Evolutionary conservation across 768 basidiomycete species (phyloP).

Genomic region (Kwoniella sp.): DNA sequence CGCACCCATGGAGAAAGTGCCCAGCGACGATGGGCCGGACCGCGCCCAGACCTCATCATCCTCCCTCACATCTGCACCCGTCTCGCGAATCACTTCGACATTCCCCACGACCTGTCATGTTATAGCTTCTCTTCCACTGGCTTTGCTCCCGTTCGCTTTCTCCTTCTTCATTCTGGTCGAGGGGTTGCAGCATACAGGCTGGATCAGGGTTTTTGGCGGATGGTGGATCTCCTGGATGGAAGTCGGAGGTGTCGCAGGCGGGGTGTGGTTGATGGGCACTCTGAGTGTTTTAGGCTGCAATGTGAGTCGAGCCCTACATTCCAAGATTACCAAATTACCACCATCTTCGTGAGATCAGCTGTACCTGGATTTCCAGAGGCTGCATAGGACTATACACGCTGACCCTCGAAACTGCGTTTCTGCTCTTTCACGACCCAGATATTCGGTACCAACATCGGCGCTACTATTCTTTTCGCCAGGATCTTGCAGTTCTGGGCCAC

Average conservation of each 20-base stretch:
- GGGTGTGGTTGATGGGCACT: slow-evolving; percentile 70
- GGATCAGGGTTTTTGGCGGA: slow-evolving; percentile 78
- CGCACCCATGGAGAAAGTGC: neutral
- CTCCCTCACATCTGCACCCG: neutral
- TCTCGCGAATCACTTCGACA: slow-evolving; percentile 30
- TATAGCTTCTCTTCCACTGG: slow-evolving; percentile 68
- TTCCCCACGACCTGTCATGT: slow-evolving; percentile 71
- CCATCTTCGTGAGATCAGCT: too few species aligned
- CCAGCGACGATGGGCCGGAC: neutral
- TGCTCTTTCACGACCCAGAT: slow-evolving; percentile 48
- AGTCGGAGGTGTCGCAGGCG: slow-evolving; percentile 60
- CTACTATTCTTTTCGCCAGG: slow-evolving; percentile 84
- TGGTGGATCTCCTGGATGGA: slow-evolving; percentile 65
- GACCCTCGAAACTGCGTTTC: neutral
- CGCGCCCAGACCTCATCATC: neutral
- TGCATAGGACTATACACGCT: neutral
- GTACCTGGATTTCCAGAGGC: too few species aligned
- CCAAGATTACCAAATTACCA: too few species aligned
- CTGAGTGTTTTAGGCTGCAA: slow-evolving; percentile 77
- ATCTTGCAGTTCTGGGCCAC: slow-evolving; percentile 60
- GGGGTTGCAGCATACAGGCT: slow-evolving; percentile 75
- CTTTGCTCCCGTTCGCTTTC: slow-evolving; percentile 86
- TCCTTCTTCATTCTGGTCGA: slow-evolving; percentile 93
- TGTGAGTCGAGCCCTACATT: slow-evolving; percentile 48
- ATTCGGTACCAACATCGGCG: slow-evolving; percentile 87